phyloP scores from a whole-genome alignment of 192 early-diverging fungal genomes.

The Umbelopsis vinacea region DNA sequence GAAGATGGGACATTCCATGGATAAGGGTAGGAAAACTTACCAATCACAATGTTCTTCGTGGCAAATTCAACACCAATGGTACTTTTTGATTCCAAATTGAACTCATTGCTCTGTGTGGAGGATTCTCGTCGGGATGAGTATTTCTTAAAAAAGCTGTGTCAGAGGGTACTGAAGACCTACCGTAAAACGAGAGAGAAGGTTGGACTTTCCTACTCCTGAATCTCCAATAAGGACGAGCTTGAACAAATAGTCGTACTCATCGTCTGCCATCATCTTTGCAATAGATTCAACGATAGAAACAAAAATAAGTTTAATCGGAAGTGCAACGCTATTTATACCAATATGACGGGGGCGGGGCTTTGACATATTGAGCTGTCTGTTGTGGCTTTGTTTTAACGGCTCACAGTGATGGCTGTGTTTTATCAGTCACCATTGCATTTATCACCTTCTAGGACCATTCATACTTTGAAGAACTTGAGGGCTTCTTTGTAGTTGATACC shows the following conservation, averaged over 20 bases:
- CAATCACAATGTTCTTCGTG: conserved; percentile 44
- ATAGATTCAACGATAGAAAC: neutral
- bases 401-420: too few relatives aligned
- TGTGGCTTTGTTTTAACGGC: neutral
- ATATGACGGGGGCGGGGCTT: neutral
- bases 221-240: conserved; percentile 77
- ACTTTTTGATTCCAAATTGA: conserved; percentile 96
- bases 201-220: conserved; percentile 84
- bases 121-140: neutral
- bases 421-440: too few relatives aligned
- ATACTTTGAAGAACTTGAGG: too few relatives aligned
- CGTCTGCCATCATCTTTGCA: conserved; percentile 44
- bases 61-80: conserved; percentile 80
- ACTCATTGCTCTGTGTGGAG: conserved; percentile 71
- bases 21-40: neutral
- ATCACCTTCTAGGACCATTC: too few relatives aligned
- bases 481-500: too few relatives aligned
- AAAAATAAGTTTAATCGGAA: neutral
- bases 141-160: neutral
- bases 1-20: neutral
- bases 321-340: neutral
- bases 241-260: conserved; percentile 75
- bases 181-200: conserved; percentile 78
- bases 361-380: neutral
- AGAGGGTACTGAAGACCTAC: conserved; percentile 50